Conservation (phyloP, 1,139 yeast species). For the Schizosaccharomyces versatilis region DNA sequence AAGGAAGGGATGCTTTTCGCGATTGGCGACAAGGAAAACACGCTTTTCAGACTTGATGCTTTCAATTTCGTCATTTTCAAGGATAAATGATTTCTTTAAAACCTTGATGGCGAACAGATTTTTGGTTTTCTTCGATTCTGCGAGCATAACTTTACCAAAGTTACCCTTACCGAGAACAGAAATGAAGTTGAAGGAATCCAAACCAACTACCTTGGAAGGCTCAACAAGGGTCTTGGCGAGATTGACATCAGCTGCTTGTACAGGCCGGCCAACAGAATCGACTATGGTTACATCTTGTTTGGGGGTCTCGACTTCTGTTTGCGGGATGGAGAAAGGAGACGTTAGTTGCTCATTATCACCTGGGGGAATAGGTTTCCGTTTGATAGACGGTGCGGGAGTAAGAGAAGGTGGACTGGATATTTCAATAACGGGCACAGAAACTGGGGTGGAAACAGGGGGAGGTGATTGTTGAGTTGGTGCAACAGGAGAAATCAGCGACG, state of each 20-base stretch:
- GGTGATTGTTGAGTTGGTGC: background rate
- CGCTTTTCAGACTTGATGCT: conserved; percentile 53
- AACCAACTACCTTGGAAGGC: conserved; percentile 15
- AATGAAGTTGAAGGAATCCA: conserved; percentile 48
- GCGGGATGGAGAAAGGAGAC: no score
- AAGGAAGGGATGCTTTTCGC: conserved; percentile 78
- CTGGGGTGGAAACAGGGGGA: background rate
- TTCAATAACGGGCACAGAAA: background rate
- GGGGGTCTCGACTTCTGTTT: background rate
- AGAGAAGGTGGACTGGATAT: no score
- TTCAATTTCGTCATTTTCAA: conserved; percentile 76
- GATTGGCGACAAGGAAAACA: conserved; percentile 59
- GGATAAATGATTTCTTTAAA: conserved; percentile 51
- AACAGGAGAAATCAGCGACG: background rate
- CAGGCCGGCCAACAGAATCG: background rate
- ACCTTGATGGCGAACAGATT: conserved; percentile 79
- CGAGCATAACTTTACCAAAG: conserved; percentile 70
- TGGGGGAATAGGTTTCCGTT: no score
- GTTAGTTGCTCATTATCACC: no score
- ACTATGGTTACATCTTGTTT: conserved; percentile 1
- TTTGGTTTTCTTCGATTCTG: conserved; percentile 41
- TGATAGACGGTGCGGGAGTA: no score
- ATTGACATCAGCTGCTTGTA: background rate
- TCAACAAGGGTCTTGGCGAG: background rate
- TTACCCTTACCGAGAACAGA: conserved; percentile 78